These are phyloP conservation scores for Fusarium oxysporum DNA, from an alignment of 2,329 filamentous ascomycete species.

Conservation along the genomic window DNA sequence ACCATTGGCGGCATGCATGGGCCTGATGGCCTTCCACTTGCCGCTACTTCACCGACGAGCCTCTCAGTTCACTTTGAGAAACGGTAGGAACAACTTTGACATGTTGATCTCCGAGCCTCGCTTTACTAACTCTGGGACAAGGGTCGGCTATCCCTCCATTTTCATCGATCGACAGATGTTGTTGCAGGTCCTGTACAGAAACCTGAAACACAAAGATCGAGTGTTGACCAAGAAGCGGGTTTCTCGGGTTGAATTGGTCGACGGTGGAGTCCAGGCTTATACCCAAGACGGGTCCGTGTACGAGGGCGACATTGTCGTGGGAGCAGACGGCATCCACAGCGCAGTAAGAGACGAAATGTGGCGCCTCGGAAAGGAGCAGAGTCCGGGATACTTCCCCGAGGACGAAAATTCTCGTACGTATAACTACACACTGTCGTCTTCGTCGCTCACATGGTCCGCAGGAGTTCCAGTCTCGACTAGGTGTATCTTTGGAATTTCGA, in stretches of 20 bases:
- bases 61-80: not conserved
- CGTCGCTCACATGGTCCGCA: not conserved
- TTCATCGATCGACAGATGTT: conserved; percentile 15
- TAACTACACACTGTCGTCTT: not conserved
- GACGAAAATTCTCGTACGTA: not conserved
- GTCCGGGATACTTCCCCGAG: not conserved
- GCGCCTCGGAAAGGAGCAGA: not conserved
- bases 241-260: not conserved
- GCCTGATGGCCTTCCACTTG: not conserved
- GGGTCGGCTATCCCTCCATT: not conserved
- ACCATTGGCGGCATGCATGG: not conserved
- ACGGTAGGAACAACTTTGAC: no score
- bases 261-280: not conserved
- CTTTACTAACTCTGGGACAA: not conserved
- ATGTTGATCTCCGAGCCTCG: no score
- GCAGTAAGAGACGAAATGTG: not conserved
- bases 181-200: not conserved
- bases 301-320: not conserved
- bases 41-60: accelerated
- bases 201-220: not conserved
- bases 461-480: not conserved
- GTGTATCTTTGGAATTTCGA: not conserved
- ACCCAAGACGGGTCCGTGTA: accelerated
- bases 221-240: not conserved
- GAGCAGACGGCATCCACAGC: conserved; percentile 21